A percentile compares a stretch with the other conserved stretches of the same genome.
These are phyloP conservation scores for Mycena galopus DNA, from an alignment of 768 basidiomycete genomes.

Conservation along the genomic window DNA sequence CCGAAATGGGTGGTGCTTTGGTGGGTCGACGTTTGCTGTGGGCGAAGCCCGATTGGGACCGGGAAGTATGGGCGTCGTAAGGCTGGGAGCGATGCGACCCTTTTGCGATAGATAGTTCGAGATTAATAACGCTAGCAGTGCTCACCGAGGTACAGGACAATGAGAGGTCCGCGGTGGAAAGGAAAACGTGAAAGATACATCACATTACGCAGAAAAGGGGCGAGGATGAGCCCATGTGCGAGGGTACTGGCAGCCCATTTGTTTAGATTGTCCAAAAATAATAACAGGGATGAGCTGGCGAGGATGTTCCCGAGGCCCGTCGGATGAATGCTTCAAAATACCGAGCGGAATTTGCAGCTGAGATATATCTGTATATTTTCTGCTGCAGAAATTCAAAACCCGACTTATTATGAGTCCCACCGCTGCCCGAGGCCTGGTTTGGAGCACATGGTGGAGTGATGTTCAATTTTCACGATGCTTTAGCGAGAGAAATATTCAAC, in stretches of 20 bases:
- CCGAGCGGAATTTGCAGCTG: too few species aligned
- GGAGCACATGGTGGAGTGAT: too few species aligned
- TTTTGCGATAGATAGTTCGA: neutral
- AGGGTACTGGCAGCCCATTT: neutral
- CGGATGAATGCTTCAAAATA: too few species aligned
- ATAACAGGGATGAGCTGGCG: too few species aligned
- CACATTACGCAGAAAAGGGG: neutral
- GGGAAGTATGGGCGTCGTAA: neutral
- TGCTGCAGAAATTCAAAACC: neutral
- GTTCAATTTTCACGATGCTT: too few species aligned
- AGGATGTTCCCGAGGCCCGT: too few species aligned
- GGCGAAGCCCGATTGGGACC: neutral
- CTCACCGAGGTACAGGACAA: neutral
- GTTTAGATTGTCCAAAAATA: neutral
- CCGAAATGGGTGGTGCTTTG: neutral
- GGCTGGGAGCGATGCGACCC: conserved; percentile 3
- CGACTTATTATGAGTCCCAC: neutral
- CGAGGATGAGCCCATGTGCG: neutral
- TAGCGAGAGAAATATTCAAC: neutral
- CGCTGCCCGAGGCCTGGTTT: neutral
- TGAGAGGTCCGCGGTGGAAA: neutral
- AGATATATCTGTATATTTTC: neutral
- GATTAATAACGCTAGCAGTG: neutral
- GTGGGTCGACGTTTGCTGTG: conserved; percentile 4
- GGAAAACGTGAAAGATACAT: neutral